Evolutionary conservation across 2,329 filamentous ascomycete genomes (phyloP).

Genomic region (Neofusicoccum sp.): DNA sequence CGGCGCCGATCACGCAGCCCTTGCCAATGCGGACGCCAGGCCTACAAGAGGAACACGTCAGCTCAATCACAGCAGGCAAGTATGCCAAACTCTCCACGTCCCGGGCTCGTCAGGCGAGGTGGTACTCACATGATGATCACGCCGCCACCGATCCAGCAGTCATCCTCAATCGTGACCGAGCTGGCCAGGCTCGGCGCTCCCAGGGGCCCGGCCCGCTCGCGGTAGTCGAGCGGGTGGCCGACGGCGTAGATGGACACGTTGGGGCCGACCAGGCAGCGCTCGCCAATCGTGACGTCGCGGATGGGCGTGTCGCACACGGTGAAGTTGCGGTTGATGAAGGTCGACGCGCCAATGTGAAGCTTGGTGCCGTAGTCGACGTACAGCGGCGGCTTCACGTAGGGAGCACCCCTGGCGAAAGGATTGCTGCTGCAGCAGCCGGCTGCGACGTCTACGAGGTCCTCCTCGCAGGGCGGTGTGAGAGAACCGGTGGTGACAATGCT

Average conservation of each 20-base stretch:
- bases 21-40: conserved; percentile 78
- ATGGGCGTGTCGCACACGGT: conserved; percentile 57
- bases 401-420: conserved; percentile 10
- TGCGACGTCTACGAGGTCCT: background rate
- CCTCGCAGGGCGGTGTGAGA: conserved; percentile 11
- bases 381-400: conserved; percentile 55
- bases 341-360: conserved; percentile 62
- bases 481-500: conserved; percentile 16
- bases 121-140: conserved; percentile 54
- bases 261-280: conserved; percentile 56
- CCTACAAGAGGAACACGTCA: conserved; percentile 13
- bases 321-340: conserved; percentile 64
- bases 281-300: conserved; percentile 51
- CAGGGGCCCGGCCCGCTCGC: conserved; percentile 4
- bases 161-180: conserved; percentile 50
- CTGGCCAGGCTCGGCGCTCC: conserved; percentile 34
- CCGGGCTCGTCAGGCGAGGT: background rate
- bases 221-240: conserved; percentile 56
- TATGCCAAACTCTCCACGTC: background rate
- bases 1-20: conserved; percentile 75
- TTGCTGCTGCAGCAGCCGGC: background rate
- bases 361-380: conserved; percentile 69
- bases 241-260: conserved; percentile 57
- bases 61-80: background rate
- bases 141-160: conserved; percentile 52